Evolutionary conservation across 306 rosid genomes (phyloP), one percentile per base, ranked within the genome.

Genomic region (Trifolium subterraneum): DNA sequence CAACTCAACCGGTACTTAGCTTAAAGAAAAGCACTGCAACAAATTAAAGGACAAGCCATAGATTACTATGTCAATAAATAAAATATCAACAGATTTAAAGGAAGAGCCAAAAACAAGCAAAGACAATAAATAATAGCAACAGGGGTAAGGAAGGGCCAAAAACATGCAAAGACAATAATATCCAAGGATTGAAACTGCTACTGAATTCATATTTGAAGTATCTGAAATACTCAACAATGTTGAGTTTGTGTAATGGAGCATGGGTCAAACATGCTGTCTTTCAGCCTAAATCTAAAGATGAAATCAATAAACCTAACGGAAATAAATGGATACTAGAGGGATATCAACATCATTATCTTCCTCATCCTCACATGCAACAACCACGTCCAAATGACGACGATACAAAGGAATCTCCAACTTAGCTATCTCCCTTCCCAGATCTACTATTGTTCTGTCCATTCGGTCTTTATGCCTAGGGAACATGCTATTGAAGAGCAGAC

Each of bases 351-450:
- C 99, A 33, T 94, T 88, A 70, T 90, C 96, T 29, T 90, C 93
- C 0, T 94, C 97, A 42, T 94, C 99, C 83, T 94, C 99, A 0
- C 99, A 94, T 15, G 99, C 99, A 38, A 88, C 97, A 8, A 94
- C 97, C 5, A 91, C 89, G 36, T 94, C 98, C 48, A 91, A 67
- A 75, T 91, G 98, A 15, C 76, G 64, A 35, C 98, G 96, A 77
- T 91, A 87, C 5, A 86, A 7, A 61, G 95, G 97, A 25, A 94
- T 77, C 6, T 88, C 96, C 29, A 87, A 16, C 83, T 88, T 92
- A 2, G 97, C 97, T 15, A 91, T 93, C 0, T 91, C 97, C 83
- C 88, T 83, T 15, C 89, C 98, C 47, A 94, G 83, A 84, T 94
- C 93, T 13, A 73, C 97, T 41, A 94, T 7, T 63, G 82, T 94